phyloP scores from a whole-genome alignment of 108 stramenopile genomes.

The Parmales sp. region DNA sequence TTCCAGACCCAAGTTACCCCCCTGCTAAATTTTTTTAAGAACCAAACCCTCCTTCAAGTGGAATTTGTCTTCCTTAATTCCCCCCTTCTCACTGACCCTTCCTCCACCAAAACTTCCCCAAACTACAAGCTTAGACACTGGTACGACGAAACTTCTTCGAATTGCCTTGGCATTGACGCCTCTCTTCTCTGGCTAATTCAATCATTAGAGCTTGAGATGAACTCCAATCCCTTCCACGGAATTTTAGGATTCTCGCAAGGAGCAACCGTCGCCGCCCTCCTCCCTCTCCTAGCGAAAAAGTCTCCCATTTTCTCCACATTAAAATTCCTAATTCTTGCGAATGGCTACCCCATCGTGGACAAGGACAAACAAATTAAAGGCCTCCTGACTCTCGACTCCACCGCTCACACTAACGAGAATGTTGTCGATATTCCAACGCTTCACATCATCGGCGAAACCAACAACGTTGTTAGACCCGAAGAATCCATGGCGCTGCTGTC shows the following conservation, averaged over 20 bases:
- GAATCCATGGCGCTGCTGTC: neutral
- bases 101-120: too few relatives aligned
- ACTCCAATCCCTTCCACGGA: neutral
- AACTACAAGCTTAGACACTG: too few relatives aligned
- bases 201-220: too few relatives aligned
- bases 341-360: neutral
- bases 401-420: neutral
- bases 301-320: neutral
- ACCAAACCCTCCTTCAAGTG: too few relatives aligned
- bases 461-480: neutral
- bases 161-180: too few relatives aligned
- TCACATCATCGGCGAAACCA: neutral
- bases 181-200: too few relatives aligned
- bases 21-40: too few relatives aligned
- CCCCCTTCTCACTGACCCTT: too few relatives aligned
- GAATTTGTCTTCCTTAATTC: too few relatives aligned
- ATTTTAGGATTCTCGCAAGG: neutral
- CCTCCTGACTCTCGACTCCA: neutral
- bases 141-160: too few relatives aligned
- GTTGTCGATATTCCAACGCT: neutral
- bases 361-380: neutral
- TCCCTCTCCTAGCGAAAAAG: neutral
- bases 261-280: neutral
- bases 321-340: neutral
- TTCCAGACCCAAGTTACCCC: too few relatives aligned